A percentile compares a stretch with the other conserved stretches of the same genome.
These are phyloP conservation scores for Euphorbia pulcherrima DNA, from an alignment of 345 rosid species.

Conservation along the genomic window DNA sequence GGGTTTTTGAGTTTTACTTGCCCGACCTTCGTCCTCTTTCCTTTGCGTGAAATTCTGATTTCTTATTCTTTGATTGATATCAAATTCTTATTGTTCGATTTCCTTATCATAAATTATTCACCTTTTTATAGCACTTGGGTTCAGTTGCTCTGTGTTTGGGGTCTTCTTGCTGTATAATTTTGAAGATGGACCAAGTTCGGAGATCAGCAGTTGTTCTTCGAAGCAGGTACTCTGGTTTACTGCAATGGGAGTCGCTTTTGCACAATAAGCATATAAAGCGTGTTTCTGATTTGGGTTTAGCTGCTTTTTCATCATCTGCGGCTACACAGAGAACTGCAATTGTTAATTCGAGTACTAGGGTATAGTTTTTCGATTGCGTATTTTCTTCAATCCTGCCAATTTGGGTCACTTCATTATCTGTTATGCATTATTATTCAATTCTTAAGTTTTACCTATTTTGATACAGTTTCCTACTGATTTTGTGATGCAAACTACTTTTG, in stretches of 20 bases:
- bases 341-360: slow-evolving; percentile 8
- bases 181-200: slow-evolving; percentile 16
- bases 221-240: slow-evolving; percentile 4
- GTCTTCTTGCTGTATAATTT: background rate
- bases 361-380: background rate
- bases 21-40: background rate
- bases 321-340: background rate
- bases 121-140: background rate
- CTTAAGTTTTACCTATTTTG: background rate
- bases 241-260: slow-evolving; percentile 1
- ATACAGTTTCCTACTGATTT: slow-evolving; percentile 33
- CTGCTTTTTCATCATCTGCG: slow-evolving; percentile 12
- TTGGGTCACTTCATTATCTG: background rate
- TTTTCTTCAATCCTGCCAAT: background rate
- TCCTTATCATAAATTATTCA: background rate
- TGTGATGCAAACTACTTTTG: slow-evolving; percentile 20
- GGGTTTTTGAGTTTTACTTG: slow-evolving; percentile 12
- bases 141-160: background rate
- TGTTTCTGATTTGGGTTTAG: slow-evolving; percentile 17
- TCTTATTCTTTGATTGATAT: background rate
- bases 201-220: slow-evolving; percentile 12
- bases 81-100: background rate
- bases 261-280: slow-evolving; percentile 4
- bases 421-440: background rate
- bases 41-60: background rate